phyloP scores from a whole-genome alignment of 192 early-diverging fungal genomes.

The Backusella liffmaniae region DNA sequence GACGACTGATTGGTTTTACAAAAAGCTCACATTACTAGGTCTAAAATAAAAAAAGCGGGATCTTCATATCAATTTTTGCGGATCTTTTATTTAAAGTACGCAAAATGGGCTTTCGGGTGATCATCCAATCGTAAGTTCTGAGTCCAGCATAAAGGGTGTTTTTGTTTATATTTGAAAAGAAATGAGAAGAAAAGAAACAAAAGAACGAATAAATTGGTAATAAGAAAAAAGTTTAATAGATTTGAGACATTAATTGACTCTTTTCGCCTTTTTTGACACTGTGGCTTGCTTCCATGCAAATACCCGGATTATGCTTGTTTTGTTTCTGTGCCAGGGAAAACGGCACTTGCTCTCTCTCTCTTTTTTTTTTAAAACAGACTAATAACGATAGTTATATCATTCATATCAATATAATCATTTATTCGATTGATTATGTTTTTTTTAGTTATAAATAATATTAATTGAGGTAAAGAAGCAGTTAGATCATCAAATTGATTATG shows the following conservation, averaged over 20 bases:
- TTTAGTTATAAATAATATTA: background rate
- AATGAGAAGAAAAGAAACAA: background rate
- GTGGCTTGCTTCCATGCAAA: too few species aligned
- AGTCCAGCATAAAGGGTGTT: too few species aligned
- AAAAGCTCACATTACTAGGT: background rate
- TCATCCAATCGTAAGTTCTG: background rate
- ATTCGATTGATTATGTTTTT: background rate
- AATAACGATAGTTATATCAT: background rate
- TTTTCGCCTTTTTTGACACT: too few species aligned
- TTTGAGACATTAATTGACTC: background rate
- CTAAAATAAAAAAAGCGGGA: background rate
- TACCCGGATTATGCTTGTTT: too few species aligned
- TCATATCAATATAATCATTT: background rate
- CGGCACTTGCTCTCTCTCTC: background rate
- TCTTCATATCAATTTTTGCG: too few species aligned
- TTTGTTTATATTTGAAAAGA: background rate
- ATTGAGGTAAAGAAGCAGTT: background rate
- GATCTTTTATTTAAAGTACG: too few species aligned
- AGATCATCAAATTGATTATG: background rate
- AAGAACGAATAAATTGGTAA: background rate
- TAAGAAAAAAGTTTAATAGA: background rate
- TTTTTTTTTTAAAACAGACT: background rate
- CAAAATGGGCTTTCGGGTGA: too few species aligned
- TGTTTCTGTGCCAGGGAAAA: too few species aligned
- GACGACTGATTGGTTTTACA: background rate